A percentile compares a stretch with the other conserved stretches of the same genome.
Evolutionary conservation across 179 eudicot species (phyloP).

Genomic region (Patellifolia procumbens): DNA sequence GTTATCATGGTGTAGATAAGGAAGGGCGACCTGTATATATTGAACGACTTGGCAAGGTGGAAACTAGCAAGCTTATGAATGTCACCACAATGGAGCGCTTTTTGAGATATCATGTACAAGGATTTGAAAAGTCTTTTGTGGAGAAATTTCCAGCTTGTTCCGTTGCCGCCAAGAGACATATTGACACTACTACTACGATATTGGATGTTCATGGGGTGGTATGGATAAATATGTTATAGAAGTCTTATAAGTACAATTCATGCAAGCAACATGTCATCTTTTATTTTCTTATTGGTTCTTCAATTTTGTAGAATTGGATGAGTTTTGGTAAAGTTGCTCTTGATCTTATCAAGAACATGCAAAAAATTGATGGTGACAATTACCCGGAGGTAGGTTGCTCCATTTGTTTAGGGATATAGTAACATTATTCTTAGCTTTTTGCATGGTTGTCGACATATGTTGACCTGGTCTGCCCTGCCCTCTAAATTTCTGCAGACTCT

Average conservation of each 20-base stretch:
- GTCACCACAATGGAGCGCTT: conserved; percentile 88
- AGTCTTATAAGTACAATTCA: background rate
- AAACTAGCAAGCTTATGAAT: conserved; percentile 81
- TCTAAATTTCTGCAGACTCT: conserved; percentile 57
- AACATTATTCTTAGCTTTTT: background rate
- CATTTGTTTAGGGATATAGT: background rate
- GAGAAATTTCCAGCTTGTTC: conserved; percentile 98
- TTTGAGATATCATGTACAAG: conserved; percentile 86
- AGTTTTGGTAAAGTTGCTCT: conserved; percentile 90
- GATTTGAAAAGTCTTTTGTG: conserved; percentile 82
- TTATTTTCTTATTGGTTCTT: conserved; percentile 24
- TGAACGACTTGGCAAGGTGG: conserved; percentile 87
- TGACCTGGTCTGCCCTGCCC: background rate
- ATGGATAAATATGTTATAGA: conserved; percentile 26
- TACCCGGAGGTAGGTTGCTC: conserved; percentile 77
- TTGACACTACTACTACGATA: conserved; percentile 81
- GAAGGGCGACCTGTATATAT: conserved; percentile 90
- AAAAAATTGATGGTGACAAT: conserved; percentile 91
- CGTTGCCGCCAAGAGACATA: conserved; percentile 85
- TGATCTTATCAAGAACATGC: conserved; percentile 90
- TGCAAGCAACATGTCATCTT: conserved; percentile 6
- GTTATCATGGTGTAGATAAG: conserved; percentile 95
- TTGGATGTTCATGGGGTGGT: conserved; percentile 96
- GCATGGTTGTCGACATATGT: background rate
- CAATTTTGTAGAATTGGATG: conserved; percentile 82